Evolutionary conservation across 352 stramenopile genomes (phyloP).

Genomic region (Globisporangium uncinulatum): DNA sequence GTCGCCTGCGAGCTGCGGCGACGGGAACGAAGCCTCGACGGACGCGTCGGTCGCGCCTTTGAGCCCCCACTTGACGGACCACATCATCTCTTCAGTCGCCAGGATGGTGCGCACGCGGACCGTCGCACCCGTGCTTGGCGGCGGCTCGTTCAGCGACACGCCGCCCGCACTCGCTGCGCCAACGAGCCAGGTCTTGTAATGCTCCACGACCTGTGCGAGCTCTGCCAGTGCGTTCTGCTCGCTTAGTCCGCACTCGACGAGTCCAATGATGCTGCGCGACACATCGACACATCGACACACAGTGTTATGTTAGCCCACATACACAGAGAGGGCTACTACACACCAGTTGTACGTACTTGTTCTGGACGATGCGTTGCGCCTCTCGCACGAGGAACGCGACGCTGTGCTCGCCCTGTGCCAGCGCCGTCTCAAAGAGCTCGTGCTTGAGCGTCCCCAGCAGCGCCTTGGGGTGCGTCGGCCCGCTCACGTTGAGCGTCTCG

Average conservation of each 20-base stretch:
- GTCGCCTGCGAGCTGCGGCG: not conserved
- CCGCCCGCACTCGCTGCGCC: not conserved
- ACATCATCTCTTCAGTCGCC: conserved; percentile 82
- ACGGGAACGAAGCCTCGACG: conserved; percentile 38
- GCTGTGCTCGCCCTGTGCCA: conserved; percentile 31
- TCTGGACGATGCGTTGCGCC: conserved; percentile 42
- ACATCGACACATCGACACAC: conserved; percentile 8
- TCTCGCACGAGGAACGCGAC: conserved; percentile 30
- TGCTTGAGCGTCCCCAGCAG: conserved; percentile 80
- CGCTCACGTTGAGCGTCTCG: conserved; percentile 56
- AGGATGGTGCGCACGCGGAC: conserved; percentile 42
- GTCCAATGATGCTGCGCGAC: conserved; percentile 43
- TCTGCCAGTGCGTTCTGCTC: conserved; percentile 53
- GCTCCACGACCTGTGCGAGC: conserved; percentile 43
- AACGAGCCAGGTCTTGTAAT: conserved; percentile 49
- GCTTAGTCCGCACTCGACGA: conserved; percentile 61
- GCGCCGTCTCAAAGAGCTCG: conserved; percentile 66
- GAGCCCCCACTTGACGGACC: conserved; percentile 78
- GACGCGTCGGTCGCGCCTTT: conserved; percentile 77
- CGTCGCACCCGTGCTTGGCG: conserved; percentile 16
- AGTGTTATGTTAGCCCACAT: not conserved
- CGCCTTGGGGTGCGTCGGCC: conserved; percentile 52
- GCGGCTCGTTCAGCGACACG: conserved; percentile 32
- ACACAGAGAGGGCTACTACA: not conserved
- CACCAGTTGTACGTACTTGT: conserved; percentile 33